Evolutionary conservation across 306 rosid genomes (phyloP).

Genomic region (Malus sieversii): DNA sequence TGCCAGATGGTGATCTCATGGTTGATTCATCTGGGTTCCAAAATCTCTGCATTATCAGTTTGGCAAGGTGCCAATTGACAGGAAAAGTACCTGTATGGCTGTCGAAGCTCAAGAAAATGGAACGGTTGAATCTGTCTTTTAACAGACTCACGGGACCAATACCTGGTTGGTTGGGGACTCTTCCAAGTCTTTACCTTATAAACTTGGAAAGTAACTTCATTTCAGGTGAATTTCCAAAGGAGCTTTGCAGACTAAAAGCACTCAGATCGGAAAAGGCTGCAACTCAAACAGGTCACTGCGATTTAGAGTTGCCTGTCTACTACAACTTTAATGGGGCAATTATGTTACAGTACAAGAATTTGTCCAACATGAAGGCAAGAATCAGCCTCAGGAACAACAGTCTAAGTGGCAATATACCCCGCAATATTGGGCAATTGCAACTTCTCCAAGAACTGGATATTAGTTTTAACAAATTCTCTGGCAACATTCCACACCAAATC

Average conservation of each 20-base stretch:
- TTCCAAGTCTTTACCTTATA: not conserved
- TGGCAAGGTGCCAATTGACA: not conserved
- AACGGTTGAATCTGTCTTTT: not conserved
- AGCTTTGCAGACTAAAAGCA: not conserved
- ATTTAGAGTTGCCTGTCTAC: not conserved
- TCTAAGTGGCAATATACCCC: not conserved
- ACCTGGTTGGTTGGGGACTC: conserved; percentile 1
- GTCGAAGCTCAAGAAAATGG: not conserved
- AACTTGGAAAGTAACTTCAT: not conserved
- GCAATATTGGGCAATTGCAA: not conserved
- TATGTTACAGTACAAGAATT: no score
- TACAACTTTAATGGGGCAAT: not conserved
- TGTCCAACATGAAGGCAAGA: no score
- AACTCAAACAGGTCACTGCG: not conserved
- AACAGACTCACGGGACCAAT: not conserved
- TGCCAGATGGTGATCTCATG: not conserved
- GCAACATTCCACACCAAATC: not conserved
- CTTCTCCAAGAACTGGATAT: not conserved
- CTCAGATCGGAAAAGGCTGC: not conserved
- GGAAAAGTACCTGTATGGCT: not conserved
- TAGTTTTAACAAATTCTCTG: not conserved
- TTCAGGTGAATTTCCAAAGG: conserved; percentile 8
- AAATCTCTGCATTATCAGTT: not conserved
- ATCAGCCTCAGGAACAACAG: not conserved
- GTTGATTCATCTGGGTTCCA: not conserved